phyloP scores from a whole-genome alignment of 2,329 filamentous ascomycete species.

The Cercospora janseana region DNA sequence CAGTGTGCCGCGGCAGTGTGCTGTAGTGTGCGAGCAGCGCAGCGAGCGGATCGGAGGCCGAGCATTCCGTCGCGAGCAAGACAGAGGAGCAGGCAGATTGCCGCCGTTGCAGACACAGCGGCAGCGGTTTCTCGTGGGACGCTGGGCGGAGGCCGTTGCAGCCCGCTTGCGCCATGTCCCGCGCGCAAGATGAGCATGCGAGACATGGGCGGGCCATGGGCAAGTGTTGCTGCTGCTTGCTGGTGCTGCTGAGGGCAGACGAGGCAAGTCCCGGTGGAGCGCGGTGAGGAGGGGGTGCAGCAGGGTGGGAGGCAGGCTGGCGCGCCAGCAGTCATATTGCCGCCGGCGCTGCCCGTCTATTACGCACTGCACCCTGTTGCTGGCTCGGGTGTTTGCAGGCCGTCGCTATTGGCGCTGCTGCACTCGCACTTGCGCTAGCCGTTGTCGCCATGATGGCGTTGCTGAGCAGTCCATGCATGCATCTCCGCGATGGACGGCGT shows the following conservation, averaged over 20 bases:
- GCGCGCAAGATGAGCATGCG: conserved; percentile 13
- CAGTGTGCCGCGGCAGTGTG: too few relatives aligned
- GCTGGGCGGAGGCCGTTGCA: conserved; percentile 2
- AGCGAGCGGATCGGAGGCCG: conserved; percentile 6
- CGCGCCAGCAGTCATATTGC: too few relatives aligned
- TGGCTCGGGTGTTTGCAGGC: conserved; percentile 8
- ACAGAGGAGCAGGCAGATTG: conserved; percentile 14
- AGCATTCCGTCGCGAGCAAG: conserved; percentile 10
- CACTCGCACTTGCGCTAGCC: neutral
- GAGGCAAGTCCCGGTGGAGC: neutral
- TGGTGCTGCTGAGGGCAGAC: neutral
- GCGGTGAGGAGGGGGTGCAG: neutral
- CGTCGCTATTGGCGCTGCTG: conserved; percentile 1
- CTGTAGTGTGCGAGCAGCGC: conserved; percentile 5
- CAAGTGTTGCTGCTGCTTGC: too few relatives aligned
- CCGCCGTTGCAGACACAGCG: conserved; percentile 3
- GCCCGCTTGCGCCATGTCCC: conserved; percentile 5
- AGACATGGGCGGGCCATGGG: too few relatives aligned
- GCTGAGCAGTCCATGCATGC: neutral
- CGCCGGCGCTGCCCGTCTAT: neutral
- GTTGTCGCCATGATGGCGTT: conserved; percentile 2
- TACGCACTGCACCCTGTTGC: neutral
- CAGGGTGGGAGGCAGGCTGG: neutral
- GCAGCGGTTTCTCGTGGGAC: neutral
- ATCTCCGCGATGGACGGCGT: neutral